These are phyloP conservation scores for Ostreobium quekettii DNA, from an alignment of 139 green algal species.

Conservation along the genomic window DNA sequence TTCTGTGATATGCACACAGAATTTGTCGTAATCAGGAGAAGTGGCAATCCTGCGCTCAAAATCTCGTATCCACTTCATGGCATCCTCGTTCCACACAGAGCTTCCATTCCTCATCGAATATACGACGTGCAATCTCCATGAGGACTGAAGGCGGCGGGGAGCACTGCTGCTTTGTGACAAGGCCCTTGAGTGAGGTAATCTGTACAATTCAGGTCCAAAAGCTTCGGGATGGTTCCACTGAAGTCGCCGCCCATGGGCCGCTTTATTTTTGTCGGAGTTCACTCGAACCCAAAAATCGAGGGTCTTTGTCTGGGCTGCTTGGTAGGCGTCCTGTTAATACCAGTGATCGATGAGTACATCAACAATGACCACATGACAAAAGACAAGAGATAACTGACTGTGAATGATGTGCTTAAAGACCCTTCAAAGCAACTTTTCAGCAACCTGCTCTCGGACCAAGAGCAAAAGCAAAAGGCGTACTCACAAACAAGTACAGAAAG, in stretches of 20 bases:
- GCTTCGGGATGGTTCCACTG: not conserved
- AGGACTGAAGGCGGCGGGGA: not conserved
- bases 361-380: too few relatives aligned
- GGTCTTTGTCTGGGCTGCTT: too few relatives aligned
- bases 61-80: not conserved
- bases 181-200: not conserved
- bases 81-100: not conserved
- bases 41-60: not conserved
- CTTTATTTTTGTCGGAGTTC: not conserved
- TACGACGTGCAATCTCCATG: not conserved
- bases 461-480: too few relatives aligned
- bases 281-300: not conserved
- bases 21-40: not conserved
- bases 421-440: too few relatives aligned
- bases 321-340: too few relatives aligned
- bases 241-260: not conserved
- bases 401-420: too few relatives aligned
- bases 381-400: too few relatives aligned
- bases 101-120: slow-evolving; percentile 4
- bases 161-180: not conserved
- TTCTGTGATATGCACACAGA: not conserved
- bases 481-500: too few relatives aligned
- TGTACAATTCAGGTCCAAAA: not conserved
- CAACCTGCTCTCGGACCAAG: too few relatives aligned
- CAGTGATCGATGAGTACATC: too few relatives aligned